Base-by-base conservation (phyloP, 2,329 filamentous ascomycete genomes). In the Ophiostoma perfectum region DNA sequence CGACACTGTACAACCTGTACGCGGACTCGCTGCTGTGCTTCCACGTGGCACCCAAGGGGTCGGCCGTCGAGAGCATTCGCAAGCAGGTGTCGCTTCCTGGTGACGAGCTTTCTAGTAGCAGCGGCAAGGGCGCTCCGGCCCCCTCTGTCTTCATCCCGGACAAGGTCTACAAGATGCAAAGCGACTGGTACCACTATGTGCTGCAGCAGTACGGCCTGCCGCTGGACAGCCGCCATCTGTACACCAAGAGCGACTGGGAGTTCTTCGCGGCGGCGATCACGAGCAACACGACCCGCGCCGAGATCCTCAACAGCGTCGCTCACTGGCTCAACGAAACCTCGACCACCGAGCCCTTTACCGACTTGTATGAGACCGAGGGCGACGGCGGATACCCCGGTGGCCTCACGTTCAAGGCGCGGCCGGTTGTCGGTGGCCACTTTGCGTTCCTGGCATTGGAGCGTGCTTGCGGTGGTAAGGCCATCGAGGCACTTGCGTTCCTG, bases 231-330 rank as follows among this genome's bases (percentile, higher is more conserved):
- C 86, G 92, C 60, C 91, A 95, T 77, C 78, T 94, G 3, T 95
- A 95, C 77, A 90, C 91, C 45, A 96, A 96, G 79, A 92, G 89
- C 42, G 92, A 96, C 78, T 96, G 92, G 92, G 89, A 95, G 74
- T 93, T 96, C 76, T 93, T 95, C 77, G 90, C 91, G 0, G 92
- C 92, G 64, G 90, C 92, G 1, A 89, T 96, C 5, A 86, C 91
- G 4, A 88, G 87, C 73, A 84, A 85, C 75, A 79, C 83, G 69
- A 90, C 90, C 1, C 84, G 92, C 67, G 82, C 83, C 2, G 86
- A 90, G 75, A 92, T 96, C 66, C 79, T 95, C 47, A 83, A 91
- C 70, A 85, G 86, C 18, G 89, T 95, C 55, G 90, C 91, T 0
- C 81, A 80, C 68, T 96, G 92, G 92, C 82, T 96, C 70, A 96